phyloP scores from a whole-genome alignment of 768 basidiomycete species.

The Suillus clintonianus region DNA sequence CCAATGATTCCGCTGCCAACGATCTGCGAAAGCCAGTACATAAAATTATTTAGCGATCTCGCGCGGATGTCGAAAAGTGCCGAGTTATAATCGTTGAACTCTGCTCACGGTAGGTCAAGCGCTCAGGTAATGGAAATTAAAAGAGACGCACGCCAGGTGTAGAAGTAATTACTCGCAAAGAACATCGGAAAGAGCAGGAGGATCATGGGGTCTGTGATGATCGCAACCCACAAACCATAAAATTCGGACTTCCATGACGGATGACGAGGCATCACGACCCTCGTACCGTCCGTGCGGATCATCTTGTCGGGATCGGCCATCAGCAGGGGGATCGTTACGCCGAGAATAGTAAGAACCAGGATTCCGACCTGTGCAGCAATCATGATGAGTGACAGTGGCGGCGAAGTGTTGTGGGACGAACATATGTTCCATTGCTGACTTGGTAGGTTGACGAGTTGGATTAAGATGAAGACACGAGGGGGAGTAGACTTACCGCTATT shows the following conservation, averaged over 20 bases:
- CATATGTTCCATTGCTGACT: slow-evolving; percentile 76
- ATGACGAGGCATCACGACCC: slow-evolving; percentile 60
- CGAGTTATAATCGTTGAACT: slow-evolving; percentile 79
- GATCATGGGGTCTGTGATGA: slow-evolving; percentile 70
- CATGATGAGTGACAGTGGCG: slow-evolving; percentile 47
- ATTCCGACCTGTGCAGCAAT: slow-evolving; percentile 37
- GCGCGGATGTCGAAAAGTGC: slow-evolving; percentile 76
- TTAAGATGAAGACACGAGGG: neutral
- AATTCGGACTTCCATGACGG: slow-evolving; percentile 78
- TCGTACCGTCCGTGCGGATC: slow-evolving; percentile 72
- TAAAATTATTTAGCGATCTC: slow-evolving; percentile 70
- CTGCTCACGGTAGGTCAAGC: slow-evolving; percentile 31
- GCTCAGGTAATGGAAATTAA: neutral
- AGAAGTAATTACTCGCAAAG: slow-evolving; percentile 81
- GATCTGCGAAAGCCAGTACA: slow-evolving; percentile 82
- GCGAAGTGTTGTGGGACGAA: slow-evolving; percentile 33
- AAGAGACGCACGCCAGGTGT: slow-evolving; percentile 64
- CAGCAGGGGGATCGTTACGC: slow-evolving; percentile 61
- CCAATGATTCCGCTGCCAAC: slow-evolving; percentile 71
- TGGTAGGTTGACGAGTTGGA: neutral
- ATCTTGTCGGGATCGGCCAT: slow-evolving; percentile 76
- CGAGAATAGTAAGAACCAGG: slow-evolving; percentile 66
- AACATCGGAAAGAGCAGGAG: slow-evolving; percentile 82
- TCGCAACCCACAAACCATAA: slow-evolving; percentile 62
- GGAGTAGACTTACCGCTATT: slow-evolving; percentile 23